Conservation (phyloP, 2,329 filamentous ascomycete genomes). For the Eutypella sp. region DNA sequence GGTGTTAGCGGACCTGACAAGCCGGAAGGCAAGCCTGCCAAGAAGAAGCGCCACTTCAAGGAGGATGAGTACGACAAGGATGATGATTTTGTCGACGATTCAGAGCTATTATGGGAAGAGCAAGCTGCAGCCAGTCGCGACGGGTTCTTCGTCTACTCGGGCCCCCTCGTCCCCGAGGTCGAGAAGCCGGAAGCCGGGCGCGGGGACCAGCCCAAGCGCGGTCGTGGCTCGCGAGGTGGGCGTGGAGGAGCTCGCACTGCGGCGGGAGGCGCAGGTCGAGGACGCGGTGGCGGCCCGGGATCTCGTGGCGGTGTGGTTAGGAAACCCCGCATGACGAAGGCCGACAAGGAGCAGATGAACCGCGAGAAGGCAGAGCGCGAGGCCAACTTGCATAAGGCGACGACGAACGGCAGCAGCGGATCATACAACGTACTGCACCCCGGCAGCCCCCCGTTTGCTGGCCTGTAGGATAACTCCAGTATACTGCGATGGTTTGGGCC, state of each 20-base stretch:
- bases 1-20: constrained; percentile 59
- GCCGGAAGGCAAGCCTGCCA: constrained; percentile 55
- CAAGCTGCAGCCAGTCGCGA: constrained; percentile 91
- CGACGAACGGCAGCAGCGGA: constrained; percentile 16
- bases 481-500: too few species aligned
- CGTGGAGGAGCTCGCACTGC: constrained; percentile 22
- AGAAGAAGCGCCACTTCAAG: constrained; percentile 76
- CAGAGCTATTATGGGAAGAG: constrained; percentile 91
- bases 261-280: not conserved
- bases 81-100: constrained; percentile 86
- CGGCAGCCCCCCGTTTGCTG: constrained; percentile 27
- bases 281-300: constrained; percentile 50
- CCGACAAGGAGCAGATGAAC: constrained; percentile 75
- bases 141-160: constrained; percentile 97
- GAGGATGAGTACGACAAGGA: constrained; percentile 81
- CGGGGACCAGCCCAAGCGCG: constrained; percentile 67
- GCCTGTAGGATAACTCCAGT: constrained; percentile 15
- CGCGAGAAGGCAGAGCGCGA: constrained; percentile 76
- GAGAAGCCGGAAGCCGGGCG: constrained; percentile 60
- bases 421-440: constrained; percentile 28
- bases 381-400: constrained; percentile 26
- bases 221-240: constrained; percentile 46
- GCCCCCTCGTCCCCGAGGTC: constrained; percentile 80
- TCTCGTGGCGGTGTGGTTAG: constrained; percentile 70
- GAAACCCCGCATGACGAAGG: constrained; percentile 83